phyloP scores from a whole-genome alignment of 2,329 filamentous ascomycete species.

The Daldinia sp. region DNA sequence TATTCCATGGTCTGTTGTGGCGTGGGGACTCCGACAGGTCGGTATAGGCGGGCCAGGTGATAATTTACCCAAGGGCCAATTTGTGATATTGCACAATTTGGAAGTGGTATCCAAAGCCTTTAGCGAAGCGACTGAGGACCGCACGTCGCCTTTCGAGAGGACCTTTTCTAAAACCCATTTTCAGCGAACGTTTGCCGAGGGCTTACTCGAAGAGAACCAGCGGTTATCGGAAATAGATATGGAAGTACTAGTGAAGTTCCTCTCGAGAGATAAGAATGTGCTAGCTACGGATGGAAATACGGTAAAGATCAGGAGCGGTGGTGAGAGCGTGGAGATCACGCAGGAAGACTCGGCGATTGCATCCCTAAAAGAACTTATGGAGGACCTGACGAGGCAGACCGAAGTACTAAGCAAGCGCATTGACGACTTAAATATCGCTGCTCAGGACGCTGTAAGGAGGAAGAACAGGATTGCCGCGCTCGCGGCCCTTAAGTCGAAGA shows the following conservation, averaged over 20 bases:
- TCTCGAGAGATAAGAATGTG: conserved; percentile 74
- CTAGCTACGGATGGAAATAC: conserved; percentile 73
- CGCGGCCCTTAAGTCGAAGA: conserved; percentile 84
- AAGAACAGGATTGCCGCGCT: conserved; percentile 83
- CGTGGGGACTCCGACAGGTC: conserved; percentile 80
- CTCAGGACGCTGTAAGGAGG: conserved; percentile 75
- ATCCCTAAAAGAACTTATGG: conserved; percentile 82
- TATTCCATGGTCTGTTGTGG: conserved; percentile 76
- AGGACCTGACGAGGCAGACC: conserved; percentile 80
- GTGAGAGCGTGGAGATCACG: conserved; percentile 68
- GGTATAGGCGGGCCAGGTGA: conserved; percentile 67
- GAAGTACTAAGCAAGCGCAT: conserved; percentile 74
- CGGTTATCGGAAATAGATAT: conserved; percentile 73
- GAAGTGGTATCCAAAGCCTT: conserved; percentile 70
- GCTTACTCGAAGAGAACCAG: conserved; percentile 61
- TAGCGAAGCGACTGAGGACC: conserved; percentile 57
- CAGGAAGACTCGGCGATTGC: conserved; percentile 86
- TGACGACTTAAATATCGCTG: conserved; percentile 71
- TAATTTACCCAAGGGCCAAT: conserved; percentile 69
- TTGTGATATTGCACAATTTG: conserved; percentile 74
- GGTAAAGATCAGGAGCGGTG: conserved; percentile 76
- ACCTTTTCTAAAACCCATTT: conserved; percentile 77
- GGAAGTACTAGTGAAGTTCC: conserved; percentile 75
- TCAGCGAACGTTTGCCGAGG: conserved; percentile 65
- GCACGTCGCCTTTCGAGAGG: conserved; percentile 69